Evolutionary conservation across 2,329 filamentous ascomycete genomes (phyloP).

Genomic region (Xylaria sp.): DNA sequence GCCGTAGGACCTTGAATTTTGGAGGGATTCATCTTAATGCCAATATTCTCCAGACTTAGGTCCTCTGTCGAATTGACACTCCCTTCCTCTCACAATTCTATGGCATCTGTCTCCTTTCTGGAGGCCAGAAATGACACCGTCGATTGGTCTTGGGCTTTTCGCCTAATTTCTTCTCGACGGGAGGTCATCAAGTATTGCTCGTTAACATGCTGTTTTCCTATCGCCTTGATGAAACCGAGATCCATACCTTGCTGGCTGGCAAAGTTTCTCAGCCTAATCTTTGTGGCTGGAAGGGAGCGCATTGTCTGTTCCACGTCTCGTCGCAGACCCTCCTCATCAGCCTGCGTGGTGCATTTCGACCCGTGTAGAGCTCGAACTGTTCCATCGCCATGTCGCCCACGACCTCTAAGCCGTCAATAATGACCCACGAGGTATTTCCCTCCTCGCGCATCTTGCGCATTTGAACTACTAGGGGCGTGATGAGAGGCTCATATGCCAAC

Average conservation of each 20-base stretch:
- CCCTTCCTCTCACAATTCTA: background rate
- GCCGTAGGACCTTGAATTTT: background rate
- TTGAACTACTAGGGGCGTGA: slow-evolving; percentile 75
- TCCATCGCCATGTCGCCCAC: slow-evolving; percentile 80
- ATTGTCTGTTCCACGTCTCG: slow-evolving; percentile 56
- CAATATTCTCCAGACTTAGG: background rate
- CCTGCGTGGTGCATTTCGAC: slow-evolving; percentile 74
- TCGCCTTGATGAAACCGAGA: background rate
- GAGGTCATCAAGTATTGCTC: background rate
- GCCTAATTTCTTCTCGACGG: background rate
- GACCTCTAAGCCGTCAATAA: slow-evolving; percentile 78
- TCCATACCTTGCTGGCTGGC: background rate
- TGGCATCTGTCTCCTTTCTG: background rate
- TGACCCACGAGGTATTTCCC: slow-evolving; percentile 71
- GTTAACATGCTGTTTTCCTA: background rate
- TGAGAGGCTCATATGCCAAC: slow-evolving; percentile 76
- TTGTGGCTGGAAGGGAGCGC: slow-evolving; percentile 49
- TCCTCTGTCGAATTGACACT: background rate
- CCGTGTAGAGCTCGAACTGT: slow-evolving; percentile 81
- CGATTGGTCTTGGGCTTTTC: background rate
- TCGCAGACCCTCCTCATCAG: slow-evolving; percentile 72
- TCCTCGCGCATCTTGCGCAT: slow-evolving; percentile 64
- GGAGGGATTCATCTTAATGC: background rate
- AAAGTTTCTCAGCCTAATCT: slow-evolving; percentile 36
- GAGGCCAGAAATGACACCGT: background rate